Percentiles rank a stretch among this genome's conserved stretches.
Evolutionary conservation across 306 rosid genomes (phyloP).

Genomic region (Cucumis hystrix): DNA sequence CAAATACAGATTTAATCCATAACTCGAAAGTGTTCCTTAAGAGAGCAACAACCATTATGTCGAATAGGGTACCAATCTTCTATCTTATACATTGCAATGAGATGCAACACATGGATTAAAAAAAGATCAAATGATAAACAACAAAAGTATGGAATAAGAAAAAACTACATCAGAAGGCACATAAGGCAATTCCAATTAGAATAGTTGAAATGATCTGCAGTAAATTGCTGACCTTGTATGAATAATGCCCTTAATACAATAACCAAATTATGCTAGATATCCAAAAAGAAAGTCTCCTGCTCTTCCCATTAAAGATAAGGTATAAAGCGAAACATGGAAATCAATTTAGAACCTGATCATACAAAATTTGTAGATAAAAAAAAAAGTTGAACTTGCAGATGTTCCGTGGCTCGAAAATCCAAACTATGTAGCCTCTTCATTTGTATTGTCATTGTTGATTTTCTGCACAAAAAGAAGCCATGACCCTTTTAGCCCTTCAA

Average conservation of each 20-base stretch:
- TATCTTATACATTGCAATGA: background rate
- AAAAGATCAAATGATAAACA: background rate
- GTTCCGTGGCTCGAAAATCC: background rate
- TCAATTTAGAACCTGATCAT: background rate
- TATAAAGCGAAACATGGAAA: background rate
- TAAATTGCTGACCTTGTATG: background rate
- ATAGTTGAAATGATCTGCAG: background rate
- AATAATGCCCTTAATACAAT: background rate
- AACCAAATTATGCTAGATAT: background rate
- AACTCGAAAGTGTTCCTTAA: background rate
- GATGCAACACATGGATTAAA: background rate
- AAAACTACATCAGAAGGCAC: background rate
- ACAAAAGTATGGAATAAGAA: background rate
- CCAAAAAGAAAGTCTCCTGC: background rate
- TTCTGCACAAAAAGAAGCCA: constrained; percentile 6
- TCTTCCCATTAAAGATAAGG: background rate
- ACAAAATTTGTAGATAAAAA: background rate
- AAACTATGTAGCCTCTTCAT: background rate
- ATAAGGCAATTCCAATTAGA: background rate
- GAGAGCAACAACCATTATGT: background rate
- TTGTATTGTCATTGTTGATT: background rate
- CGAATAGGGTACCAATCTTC: background rate
- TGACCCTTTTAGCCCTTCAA: background rate
- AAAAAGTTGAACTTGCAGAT: background rate
- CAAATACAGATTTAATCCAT: background rate